A percentile compares a stretch with the other conserved stretches of the same genome.
Evolutionary conservation across 2,329 filamentous ascomycete species (phyloP).

Genomic region (Diaporthe sp.): DNA sequence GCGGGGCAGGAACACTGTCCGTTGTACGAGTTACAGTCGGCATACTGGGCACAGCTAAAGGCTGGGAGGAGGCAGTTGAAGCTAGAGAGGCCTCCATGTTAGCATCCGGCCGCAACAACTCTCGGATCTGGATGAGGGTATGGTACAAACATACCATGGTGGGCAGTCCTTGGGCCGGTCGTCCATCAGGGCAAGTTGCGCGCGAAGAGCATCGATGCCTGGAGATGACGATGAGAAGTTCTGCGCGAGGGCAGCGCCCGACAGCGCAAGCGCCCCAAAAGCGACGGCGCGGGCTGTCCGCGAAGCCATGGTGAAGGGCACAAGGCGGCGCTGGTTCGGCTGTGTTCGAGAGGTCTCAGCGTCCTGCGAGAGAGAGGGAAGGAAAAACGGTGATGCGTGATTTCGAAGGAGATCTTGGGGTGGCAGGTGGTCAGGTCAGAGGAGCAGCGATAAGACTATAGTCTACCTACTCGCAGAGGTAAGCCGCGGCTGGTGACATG

Average conservation of each 20-base stretch:
- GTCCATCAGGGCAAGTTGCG: conserved; percentile 78
- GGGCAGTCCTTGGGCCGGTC: conserved; percentile 83
- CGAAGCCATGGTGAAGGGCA: conserved; percentile 54
- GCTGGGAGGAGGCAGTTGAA: conserved; percentile 98
- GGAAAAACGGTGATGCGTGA: neutral
- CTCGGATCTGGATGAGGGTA: conserved; percentile 37
- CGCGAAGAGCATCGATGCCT: conserved; percentile 67
- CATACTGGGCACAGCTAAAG: conserved; percentile 92
- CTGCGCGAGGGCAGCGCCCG: conserved; percentile 54
- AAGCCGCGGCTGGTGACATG: conserved; percentile 24
- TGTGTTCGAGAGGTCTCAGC: conserved; percentile 9
- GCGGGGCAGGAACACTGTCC: conserved; percentile 93
- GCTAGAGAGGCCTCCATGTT: conserved; percentile 59
- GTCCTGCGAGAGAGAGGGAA: conserved; percentile 3
- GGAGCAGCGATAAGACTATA: conserved; percentile 17
- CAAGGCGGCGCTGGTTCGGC: conserved; percentile 22
- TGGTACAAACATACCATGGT: conserved; percentile 70
- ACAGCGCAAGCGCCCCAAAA: conserved; percentile 56
- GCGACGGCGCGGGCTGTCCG: conserved; percentile 53
- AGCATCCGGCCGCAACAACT: conserved; percentile 40
- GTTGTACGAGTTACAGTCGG: conserved; percentile 87
- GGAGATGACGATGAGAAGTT: conserved; percentile 66
- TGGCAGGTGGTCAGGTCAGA: conserved; percentile 18
- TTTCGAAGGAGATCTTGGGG: neutral
- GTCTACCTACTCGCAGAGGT: neutral